phyloP scores from a whole-genome alignment of 495 filamentous ascomycete genomes.

The Penicillium argentinense region DNA sequence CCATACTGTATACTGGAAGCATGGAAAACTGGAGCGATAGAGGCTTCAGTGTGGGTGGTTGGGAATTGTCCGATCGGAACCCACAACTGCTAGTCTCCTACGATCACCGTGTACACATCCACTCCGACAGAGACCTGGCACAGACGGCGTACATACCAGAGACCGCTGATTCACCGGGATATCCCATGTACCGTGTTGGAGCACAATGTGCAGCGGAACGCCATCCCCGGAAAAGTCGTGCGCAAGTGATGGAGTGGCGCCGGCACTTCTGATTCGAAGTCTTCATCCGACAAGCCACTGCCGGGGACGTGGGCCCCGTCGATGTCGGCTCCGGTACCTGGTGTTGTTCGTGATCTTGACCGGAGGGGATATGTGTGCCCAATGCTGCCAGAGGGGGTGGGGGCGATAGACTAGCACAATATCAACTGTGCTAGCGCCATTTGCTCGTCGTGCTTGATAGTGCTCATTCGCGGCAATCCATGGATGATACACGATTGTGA shows the following conservation, averaged over 20 bases:
- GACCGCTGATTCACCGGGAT: background rate
- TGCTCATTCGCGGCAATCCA: too few species aligned
- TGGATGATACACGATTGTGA: too few species aligned
- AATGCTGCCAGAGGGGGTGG: too few species aligned
- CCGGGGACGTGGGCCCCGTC: conserved; percentile 17
- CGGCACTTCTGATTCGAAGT: conserved; percentile 22
- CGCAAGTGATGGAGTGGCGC: conserved; percentile 20
- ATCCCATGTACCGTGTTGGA: background rate
- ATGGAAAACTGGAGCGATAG: background rate
- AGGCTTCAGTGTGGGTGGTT: background rate
- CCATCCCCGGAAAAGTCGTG: conserved; percentile 15
- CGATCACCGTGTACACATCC: too few species aligned
- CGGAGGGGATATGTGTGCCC: background rate
- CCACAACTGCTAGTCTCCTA: background rate
- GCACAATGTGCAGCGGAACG: conserved; percentile 13
- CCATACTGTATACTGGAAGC: background rate
- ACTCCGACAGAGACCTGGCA: too few species aligned
- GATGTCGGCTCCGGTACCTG: conserved; percentile 11
- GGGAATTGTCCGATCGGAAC: conserved; percentile 16
- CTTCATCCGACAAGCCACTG: conserved; percentile 21
- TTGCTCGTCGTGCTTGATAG: too few species aligned
- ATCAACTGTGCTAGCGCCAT: too few species aligned
- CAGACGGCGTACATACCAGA: too few species aligned
- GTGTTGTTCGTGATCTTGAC: background rate
- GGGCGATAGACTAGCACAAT: too few species aligned